A percentile compares a stretch with the other conserved stretches of the same genome.
Conservation (phyloP, 2,329 filamentous ascomycete genomes). For the Apiospora phragmitis region DNA sequence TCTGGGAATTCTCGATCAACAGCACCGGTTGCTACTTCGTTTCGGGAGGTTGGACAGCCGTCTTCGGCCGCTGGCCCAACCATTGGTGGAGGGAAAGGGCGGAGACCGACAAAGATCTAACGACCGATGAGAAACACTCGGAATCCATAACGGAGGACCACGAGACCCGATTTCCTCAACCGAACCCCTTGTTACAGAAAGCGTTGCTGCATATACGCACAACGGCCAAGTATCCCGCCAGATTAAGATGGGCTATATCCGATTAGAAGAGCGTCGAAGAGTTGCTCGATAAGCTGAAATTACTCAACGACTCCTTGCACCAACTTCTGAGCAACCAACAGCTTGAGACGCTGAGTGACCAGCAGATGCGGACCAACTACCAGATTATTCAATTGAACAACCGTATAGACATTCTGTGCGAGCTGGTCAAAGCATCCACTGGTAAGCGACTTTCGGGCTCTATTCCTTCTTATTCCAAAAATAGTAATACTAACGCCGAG, state of each 20-base stretch:
- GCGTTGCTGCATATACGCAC: not conserved
- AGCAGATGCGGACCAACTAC: not conserved
- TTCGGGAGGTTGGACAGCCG: too few species aligned
- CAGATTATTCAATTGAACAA: not conserved
- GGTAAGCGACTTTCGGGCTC: too few species aligned
- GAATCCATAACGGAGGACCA: not conserved
- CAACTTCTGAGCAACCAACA: not conserved
- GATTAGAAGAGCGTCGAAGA: conserved; percentile 14
- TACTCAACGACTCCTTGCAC: conserved; percentile 11
- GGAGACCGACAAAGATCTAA: conserved; percentile 8
- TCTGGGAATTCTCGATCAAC: too few species aligned
- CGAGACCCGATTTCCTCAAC: conserved; percentile 6
- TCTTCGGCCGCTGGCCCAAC: not conserved
- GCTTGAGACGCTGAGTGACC: not conserved
- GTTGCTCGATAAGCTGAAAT: conserved; percentile 11
- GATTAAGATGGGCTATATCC: conserved; percentile 12
- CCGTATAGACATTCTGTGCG: not conserved
- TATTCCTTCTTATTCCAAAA: too few species aligned
- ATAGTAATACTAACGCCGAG: too few species aligned
- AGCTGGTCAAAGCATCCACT: not conserved
- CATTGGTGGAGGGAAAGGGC: conserved; percentile 12
- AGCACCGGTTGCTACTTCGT: too few species aligned
- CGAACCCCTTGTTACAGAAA: not conserved
- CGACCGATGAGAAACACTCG: conserved; percentile 1
- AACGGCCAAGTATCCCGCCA: not conserved